Evolutionary conservation across 2,329 filamentous ascomycete genomes (phyloP).

Genomic region (Colletotrichum sp.): DNA sequence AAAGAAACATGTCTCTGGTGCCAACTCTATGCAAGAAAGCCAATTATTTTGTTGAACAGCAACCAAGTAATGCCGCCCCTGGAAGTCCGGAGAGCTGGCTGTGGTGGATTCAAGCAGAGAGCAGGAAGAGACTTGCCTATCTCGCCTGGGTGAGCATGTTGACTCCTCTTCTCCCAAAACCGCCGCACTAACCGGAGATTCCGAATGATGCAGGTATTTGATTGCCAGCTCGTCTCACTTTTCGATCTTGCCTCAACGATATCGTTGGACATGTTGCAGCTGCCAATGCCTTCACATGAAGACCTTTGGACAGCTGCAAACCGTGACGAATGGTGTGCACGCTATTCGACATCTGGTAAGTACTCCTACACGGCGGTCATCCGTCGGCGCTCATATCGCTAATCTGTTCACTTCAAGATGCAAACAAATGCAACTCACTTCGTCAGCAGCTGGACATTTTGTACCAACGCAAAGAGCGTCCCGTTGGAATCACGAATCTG

Average conservation of each 20-base stretch:
- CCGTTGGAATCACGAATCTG: neutral
- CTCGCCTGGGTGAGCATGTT: neutral
- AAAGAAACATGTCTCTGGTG: neutral
- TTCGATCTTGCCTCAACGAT: neutral
- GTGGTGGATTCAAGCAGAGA: neutral
- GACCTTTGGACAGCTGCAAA: neutral
- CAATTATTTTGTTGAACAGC: neutral
- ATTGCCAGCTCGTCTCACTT: neutral
- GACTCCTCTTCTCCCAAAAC: accelerated
- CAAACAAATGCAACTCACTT: neutral
- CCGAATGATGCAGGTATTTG: neutral
- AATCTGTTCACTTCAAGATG: neutral
- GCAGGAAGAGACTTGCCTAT: neutral
- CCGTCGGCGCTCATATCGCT: neutral
- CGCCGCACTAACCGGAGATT: accelerated
- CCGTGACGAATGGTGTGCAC: neutral
- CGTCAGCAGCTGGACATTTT: neutral
- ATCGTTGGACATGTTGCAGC: neutral
- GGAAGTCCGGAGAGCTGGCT: neutral
- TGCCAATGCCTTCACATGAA: neutral
- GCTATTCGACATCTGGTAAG: neutral
- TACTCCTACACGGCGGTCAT: neutral
- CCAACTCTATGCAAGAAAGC: neutral
- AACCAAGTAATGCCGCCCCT: neutral
- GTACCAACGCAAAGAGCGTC: neutral